These are phyloP conservation scores for Neonectria faginata DNA, from an alignment of 2,329 filamentous ascomycete species.

Conservation along the genomic window DNA sequence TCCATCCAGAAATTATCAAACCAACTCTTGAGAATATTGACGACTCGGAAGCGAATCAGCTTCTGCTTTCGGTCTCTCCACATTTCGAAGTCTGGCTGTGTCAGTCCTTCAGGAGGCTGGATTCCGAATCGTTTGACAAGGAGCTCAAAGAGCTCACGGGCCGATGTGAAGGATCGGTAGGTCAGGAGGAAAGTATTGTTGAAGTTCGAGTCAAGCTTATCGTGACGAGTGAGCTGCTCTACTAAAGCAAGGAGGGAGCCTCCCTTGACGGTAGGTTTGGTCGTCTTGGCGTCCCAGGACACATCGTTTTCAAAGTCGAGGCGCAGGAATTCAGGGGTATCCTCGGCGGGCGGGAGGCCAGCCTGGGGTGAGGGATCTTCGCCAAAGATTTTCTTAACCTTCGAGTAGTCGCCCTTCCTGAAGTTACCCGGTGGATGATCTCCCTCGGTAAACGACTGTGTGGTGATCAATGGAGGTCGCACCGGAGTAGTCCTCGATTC, in stretches of 20 bases:
- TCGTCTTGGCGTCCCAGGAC: constrained; percentile 86
- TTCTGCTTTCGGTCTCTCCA: constrained; percentile 98
- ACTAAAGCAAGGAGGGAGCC: constrained; percentile 90
- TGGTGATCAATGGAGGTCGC: constrained; percentile 62
- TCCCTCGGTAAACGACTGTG: constrained; percentile 75
- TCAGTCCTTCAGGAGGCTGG: constrained; percentile 87
- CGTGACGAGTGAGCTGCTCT: constrained; percentile 94
- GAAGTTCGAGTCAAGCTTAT: constrained; percentile 93
- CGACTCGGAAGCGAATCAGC: constrained; percentile 92
- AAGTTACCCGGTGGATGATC: constrained; percentile 63
- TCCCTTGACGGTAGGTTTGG: constrained; percentile 82
- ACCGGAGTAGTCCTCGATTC: constrained; percentile 63
- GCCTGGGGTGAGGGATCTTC: constrained; percentile 69
- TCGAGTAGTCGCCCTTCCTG: constrained; percentile 71
- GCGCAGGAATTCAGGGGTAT: constrained; percentile 84
- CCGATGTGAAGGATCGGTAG: constrained; percentile 93
- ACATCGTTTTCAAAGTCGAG: constrained; percentile 92
- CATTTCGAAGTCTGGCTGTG: constrained; percentile 78
- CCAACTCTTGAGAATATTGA: constrained; percentile 98
- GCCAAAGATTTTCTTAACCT: constrained; percentile 74
- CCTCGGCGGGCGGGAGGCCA: constrained; percentile 69
- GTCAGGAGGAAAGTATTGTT: constrained; percentile 98
- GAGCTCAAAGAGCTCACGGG: constrained; percentile 90
- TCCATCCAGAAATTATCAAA: constrained; percentile 99
- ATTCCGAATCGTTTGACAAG: constrained; percentile 92